phyloP scores from a whole-genome alignment of 2,329 filamentous ascomycete species.

The Fusarium sp. region DNA sequence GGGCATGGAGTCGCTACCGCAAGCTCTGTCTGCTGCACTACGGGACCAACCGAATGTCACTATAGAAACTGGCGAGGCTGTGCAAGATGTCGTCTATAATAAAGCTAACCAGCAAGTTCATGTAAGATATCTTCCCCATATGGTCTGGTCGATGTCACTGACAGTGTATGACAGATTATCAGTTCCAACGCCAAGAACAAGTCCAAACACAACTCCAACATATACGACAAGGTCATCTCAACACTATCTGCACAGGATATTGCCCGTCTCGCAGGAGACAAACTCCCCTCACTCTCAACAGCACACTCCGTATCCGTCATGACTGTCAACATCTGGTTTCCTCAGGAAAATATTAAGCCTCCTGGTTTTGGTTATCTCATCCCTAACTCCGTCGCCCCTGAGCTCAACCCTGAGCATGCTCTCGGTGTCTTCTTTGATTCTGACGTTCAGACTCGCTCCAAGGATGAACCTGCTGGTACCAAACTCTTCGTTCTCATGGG shows the following conservation, averaged over 20 bases:
- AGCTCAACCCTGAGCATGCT: conserved; percentile 82
- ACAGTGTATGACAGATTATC: conserved; percentile 31
- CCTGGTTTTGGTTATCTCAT: conserved; percentile 93
- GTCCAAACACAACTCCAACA: neutral
- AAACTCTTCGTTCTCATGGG: conserved; percentile 96
- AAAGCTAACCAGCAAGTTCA: conserved; percentile 53
- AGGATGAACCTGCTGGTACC: conserved; percentile 72
- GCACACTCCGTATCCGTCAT: conserved; percentile 82
- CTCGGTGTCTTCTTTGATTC: conserved; percentile 95
- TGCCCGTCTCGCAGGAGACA: conserved; percentile 50
- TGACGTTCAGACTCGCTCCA: conserved; percentile 62
- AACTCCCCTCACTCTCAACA: conserved; percentile 62
- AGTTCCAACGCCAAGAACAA: conserved; percentile 12
- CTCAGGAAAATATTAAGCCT: conserved; percentile 70
- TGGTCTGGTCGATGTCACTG: neutral
- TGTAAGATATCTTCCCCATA: conserved; percentile 49
- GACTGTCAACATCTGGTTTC: conserved; percentile 92
- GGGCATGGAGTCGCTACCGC: conserved; percentile 73
- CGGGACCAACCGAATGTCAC: conserved; percentile 67
- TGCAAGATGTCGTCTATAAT: conserved; percentile 61
- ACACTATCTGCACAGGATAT: conserved; percentile 67
- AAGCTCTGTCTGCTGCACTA: conserved; percentile 65
- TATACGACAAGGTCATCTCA: conserved; percentile 71
- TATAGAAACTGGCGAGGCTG: conserved; percentile 62
- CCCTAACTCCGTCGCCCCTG: conserved; percentile 75